Evolutionary conservation across 192 early-diverging fungal genomes (phyloP), one percentile per base, ranked within the genome.

Genomic region (Hyaloraphidium curvatum): DNA sequence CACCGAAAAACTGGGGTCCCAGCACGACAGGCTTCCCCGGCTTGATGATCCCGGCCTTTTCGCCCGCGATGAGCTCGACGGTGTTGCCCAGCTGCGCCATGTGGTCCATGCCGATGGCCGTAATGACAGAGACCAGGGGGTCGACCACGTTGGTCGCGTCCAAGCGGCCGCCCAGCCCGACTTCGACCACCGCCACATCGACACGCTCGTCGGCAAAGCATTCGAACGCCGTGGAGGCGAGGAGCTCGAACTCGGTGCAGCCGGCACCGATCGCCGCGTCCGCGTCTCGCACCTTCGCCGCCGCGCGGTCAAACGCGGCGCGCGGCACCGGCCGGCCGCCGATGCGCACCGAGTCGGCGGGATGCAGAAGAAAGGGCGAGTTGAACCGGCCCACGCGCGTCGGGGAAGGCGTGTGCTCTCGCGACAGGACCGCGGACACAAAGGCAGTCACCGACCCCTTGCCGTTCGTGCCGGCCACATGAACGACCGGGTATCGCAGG

Each of bases 401-500:
- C 7, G 50, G 54, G 53, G 4, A 71, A 57, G 13, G 60, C 39
- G 14, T 31, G 14, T 7, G 58, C 13, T 13, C n/a, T 1, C n/a
- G 17, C 5, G 26, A 27, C 43, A 60, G 41, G 17, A 62, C 23
- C 0, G 61, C 53, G 17, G 62, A 30, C 25, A 74, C 54, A 28
- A 80, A 66, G 3, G 86, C 75, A 56, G 11, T 37, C 35, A 48
- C 74, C 0, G 82, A 86, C 11, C 88, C 88, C 61, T 91, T 91
- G 40, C 88, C 88, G 58, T 91, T 91, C 0, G 88, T 91, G 16
- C 88, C 88, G 3, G 83, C 84, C 0, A 91, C 81, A 61, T 91
- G 88, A 22, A 91, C 66, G n/a, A 74, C 63, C 17, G 60, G 53
- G 54, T 74, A 64, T 14, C 53, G 57, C 26, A 41, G 23, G 11